Conservation (phyloP, 2,329 filamentous ascomycete species). For the Colletotrichum spaethianum region DNA sequence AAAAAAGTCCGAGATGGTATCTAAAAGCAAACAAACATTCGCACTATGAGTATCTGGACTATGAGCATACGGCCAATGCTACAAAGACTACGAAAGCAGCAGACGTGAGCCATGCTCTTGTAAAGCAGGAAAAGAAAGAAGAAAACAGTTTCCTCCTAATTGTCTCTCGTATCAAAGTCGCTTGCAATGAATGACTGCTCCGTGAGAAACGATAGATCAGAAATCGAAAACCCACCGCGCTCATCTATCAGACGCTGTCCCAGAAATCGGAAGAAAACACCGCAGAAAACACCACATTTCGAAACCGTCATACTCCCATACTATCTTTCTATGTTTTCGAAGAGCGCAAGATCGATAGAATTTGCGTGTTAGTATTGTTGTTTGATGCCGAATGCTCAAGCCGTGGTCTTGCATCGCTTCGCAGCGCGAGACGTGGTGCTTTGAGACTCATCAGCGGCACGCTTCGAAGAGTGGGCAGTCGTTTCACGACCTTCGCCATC, state of each 20-base stretch:
- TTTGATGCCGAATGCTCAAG: background rate
- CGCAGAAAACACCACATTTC: background rate
- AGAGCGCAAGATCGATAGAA: background rate
- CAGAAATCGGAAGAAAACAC: constrained; percentile 6
- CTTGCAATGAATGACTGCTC: background rate
- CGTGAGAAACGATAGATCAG: background rate
- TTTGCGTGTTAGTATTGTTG: background rate
- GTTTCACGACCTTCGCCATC: background rate
- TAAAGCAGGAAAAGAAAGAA: background rate
- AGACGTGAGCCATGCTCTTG: background rate
- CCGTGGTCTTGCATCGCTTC: constrained; percentile 18
- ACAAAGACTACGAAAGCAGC: constrained; percentile 3
- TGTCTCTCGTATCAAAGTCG: background rate
- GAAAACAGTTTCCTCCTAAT: background rate
- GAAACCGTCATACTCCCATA: background rate
- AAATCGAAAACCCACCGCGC: background rate
- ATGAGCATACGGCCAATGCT: constrained; percentile 8
- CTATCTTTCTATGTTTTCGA: background rate
- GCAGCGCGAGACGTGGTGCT: background rate
- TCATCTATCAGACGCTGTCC: background rate
- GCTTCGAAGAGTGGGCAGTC: constrained; percentile 1
- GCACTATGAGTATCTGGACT: constrained; percentile 8
- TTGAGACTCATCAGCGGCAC: background rate
- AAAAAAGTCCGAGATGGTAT: no score
- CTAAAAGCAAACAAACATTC: background rate